These are phyloP conservation scores for Metschnikowia gruessii DNA, from an alignment of 805 yeast species.

Conservation along the genomic window DNA sequence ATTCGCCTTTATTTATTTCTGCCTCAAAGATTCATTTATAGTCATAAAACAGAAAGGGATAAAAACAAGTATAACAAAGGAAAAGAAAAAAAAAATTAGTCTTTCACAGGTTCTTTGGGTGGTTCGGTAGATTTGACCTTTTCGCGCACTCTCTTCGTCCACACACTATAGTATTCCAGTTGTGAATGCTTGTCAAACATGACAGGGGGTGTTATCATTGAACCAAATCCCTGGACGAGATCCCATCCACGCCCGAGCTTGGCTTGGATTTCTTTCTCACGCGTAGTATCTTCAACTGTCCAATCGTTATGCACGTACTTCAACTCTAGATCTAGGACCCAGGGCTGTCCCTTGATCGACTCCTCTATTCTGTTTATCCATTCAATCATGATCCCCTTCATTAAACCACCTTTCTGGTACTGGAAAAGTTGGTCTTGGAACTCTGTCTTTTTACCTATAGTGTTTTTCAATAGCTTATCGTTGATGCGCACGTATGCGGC, in stretches of 20 bases:
- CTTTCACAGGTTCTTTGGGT: not conserved
- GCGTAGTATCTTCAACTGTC: constrained; percentile 21
- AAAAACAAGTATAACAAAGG: no score
- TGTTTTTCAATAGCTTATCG: constrained; percentile 41
- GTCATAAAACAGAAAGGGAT: no score
- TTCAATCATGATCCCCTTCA: constrained; percentile 47
- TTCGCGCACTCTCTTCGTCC: constrained; percentile 24
- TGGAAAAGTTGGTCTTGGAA: constrained; percentile 50
- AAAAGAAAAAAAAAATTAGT: not conserved
- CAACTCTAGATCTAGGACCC: constrained; percentile 57
- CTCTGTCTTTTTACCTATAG: constrained; percentile 48
- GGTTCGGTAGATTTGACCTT: constrained; percentile 4
- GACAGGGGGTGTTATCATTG: constrained; percentile 34
- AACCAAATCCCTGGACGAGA: constrained; percentile 30
- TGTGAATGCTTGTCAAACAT: constrained; percentile 32
- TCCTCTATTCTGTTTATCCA: constrained; percentile 55
- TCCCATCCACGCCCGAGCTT: constrained; percentile 35
- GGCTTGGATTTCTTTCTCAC: constrained; percentile 27
- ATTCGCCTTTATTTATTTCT: no score
- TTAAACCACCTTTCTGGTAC: constrained; percentile 52
- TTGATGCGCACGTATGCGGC: constrained; percentile 57
- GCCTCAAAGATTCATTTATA: no score
- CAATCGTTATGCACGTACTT: constrained; percentile 38
- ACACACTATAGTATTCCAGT: constrained; percentile 29
- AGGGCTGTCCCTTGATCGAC: constrained; percentile 53